Base-by-base conservation (phyloP, 2,329 filamentous ascomycete species). In the Grosmannia penicillata region DNA sequence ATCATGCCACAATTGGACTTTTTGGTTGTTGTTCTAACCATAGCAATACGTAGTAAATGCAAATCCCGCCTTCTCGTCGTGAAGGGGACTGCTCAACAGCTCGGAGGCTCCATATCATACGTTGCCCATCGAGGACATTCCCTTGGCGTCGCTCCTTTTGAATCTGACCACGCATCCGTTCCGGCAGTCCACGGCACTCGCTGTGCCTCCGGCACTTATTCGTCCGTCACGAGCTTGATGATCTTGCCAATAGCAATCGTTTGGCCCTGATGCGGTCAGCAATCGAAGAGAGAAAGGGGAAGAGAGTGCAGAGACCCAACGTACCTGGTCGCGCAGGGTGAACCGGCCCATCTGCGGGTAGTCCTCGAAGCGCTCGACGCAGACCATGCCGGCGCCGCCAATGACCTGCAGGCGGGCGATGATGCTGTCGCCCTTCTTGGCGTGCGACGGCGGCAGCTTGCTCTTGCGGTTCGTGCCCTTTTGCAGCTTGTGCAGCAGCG, bases 181-280 rank as follows among this genome's bases (percentile, higher is more conserved):
- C n/a, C n/a, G n/a, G n/a, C n/a, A n/a, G n/a, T n/a, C n/a, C n/a
- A n/a, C n/a, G n/a, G n/a, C n/a, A n/a, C n/a, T n/a, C n/a, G n/a
- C n/a, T n/a, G n/a, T n/a, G n/a, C n/a, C n/a, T n/a, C n/a, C n/a
- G n/a, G n/a, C n/a, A n/a, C n/a, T n/a, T n/a, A n/a, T n/a, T 48
- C 41, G 18, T 55, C 53, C 4, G 46, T 49, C 51, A 75, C 68
- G 46, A 98, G 72, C 71, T 87, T 95, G 43, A 85, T 95, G 58
- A 98, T 93, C 74, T 98, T 98, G 54, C 91, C 91, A 64, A 98
- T 98, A 40, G 91, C 91, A 65, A 98, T 95, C 0, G 91, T 98
- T 82, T 96, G 89, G 52, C 91, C 91, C 78, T 96, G 54, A 39
- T n/a, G n/a, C 8, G 6, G 34, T 27, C 17, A 30, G 17, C 15